Percentiles rank a stretch among this genome's conserved stretches.
These are phyloP conservation scores for Globisporangium apiculatum DNA, from an alignment of 352 stramenopile genomes.

Conservation along the genomic window DNA sequence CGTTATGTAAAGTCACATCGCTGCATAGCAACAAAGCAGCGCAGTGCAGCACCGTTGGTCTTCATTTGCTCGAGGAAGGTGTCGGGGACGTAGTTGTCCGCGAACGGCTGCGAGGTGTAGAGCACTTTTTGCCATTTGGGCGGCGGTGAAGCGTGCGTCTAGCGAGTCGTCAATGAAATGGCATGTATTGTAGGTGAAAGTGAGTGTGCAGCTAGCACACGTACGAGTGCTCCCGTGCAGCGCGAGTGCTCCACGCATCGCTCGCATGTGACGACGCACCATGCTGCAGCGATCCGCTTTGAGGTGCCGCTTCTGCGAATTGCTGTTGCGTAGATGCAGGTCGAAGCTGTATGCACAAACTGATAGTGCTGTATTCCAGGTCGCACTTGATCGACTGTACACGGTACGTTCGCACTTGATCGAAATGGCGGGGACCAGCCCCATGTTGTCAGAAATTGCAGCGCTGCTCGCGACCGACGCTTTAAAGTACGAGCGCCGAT, in stretches of 20 bases:
- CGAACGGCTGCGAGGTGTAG: constrained; percentile 82
- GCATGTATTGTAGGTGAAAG: not conserved
- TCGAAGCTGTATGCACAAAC: too few species aligned
- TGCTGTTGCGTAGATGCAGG: too few species aligned
- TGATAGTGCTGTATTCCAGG: too few species aligned
- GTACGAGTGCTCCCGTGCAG: too few species aligned
- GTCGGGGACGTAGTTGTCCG: constrained; percentile 88
- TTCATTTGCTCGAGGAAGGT: constrained; percentile 88
- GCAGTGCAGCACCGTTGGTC: constrained; percentile 62
- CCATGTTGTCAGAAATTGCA: constrained; percentile 16
- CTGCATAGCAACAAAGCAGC: not conserved
- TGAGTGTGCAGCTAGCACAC: too few species aligned
- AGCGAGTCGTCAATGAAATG: not conserved
- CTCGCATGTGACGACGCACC: too few species aligned
- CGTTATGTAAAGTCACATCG: not conserved
- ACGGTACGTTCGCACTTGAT: not conserved
- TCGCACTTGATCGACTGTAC: too few species aligned
- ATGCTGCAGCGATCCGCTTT: too few species aligned
- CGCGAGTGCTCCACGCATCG: too few species aligned
- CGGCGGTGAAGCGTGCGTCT: not conserved
- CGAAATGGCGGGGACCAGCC: constrained; percentile 38
- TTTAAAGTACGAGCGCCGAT: constrained; percentile 29
- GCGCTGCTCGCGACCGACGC: constrained; percentile 3
- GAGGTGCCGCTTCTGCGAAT: too few species aligned
- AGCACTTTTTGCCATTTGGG: constrained; percentile 80